Percentiles rank a stretch among this genome's conserved stretches.
phyloP scores from a whole-genome alignment of 139 green algal species.

The Volvox africanus region DNA sequence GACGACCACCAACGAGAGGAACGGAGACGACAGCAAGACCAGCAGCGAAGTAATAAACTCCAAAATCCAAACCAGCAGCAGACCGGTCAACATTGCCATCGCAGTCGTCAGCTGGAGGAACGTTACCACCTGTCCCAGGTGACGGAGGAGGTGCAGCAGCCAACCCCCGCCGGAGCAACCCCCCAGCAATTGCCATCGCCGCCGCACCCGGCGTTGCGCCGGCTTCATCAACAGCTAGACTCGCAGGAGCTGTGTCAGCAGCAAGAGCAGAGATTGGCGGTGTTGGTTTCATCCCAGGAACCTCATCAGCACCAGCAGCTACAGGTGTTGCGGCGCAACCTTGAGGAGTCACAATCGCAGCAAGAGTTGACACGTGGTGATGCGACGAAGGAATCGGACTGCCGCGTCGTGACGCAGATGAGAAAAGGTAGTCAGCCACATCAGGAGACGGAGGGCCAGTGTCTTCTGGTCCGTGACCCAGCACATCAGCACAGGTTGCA shows the following conservation, averaged over 20 bases:
- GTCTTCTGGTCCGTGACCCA: too few species aligned
- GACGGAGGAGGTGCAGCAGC: slow-evolving; percentile 7
- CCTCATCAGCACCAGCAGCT: background rate
- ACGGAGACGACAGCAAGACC: background rate
- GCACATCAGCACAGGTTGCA: too few species aligned
- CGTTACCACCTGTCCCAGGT: too few species aligned
- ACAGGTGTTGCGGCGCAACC: too few species aligned
- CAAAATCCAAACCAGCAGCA: background rate
- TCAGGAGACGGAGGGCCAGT: too few species aligned
- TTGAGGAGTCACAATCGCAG: too few species aligned
- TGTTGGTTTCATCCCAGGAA: background rate
- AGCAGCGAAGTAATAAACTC: background rate
- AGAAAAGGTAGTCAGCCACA: too few species aligned
- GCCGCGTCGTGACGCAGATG: too few species aligned
- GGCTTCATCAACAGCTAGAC: background rate
- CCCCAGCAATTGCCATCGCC: background rate
- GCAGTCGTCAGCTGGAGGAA: too few species aligned
- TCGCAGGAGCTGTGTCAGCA: background rate
- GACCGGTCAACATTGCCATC: background rate
- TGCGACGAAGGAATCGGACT: too few species aligned
- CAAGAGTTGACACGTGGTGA: too few species aligned
- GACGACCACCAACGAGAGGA: background rate
- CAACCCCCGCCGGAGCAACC: background rate
- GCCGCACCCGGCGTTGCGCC: background rate
- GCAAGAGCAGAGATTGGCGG: background rate